A percentile compares a stretch with the other conserved stretches of the same genome.
Conservation (phyloP, 495 filamentous ascomycete genomes). For the Niebla homalea region DNA sequence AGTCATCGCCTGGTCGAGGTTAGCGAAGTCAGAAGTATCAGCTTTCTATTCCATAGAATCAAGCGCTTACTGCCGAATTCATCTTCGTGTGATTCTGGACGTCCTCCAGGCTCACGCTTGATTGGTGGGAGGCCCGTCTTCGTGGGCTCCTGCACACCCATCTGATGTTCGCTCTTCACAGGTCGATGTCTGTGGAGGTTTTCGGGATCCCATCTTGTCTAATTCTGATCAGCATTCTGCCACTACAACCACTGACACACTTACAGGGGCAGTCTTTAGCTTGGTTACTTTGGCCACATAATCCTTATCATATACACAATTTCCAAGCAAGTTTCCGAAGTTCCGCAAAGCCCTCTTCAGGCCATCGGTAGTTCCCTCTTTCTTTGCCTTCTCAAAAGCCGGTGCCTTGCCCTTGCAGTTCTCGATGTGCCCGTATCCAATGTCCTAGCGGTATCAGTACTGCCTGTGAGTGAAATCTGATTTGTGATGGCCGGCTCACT, state of each 20-base stretch:
- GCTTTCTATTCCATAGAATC: conserved; percentile 14
- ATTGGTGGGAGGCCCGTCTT: conserved; percentile 2
- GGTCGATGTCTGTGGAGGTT: conserved; percentile 73
- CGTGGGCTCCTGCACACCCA: background rate
- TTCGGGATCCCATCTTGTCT: conserved; percentile 56
- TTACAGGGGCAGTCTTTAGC: conserved; percentile 53
- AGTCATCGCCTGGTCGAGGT: conserved; percentile 35
- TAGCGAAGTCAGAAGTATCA: background rate
- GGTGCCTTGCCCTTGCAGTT: conserved; percentile 89
- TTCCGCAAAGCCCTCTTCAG: conserved; percentile 79
- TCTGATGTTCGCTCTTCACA: conserved; percentile 40
- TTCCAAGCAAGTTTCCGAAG: conserved; percentile 92
- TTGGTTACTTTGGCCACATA: conserved; percentile 75
- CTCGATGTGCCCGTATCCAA: conserved; percentile 90
- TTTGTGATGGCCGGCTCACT: conserved; percentile 20
- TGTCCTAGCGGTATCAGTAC: conserved; percentile 42
- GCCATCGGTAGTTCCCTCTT: conserved; percentile 90
- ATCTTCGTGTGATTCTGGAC: conserved; percentile 30
- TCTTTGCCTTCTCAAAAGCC: conserved; percentile 95
- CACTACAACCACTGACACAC: conserved; percentile 6
- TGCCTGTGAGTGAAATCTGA: background rate
- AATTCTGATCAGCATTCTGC: conserved; percentile 8
- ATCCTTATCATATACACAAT: conserved; percentile 94
- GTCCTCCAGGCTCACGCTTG: conserved; percentile 20
- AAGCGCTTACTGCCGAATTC: conserved; percentile 54